These are phyloP conservation scores for Ogataea minuta DNA, from an alignment of 805 yeast species.

Conservation along the genomic window DNA sequence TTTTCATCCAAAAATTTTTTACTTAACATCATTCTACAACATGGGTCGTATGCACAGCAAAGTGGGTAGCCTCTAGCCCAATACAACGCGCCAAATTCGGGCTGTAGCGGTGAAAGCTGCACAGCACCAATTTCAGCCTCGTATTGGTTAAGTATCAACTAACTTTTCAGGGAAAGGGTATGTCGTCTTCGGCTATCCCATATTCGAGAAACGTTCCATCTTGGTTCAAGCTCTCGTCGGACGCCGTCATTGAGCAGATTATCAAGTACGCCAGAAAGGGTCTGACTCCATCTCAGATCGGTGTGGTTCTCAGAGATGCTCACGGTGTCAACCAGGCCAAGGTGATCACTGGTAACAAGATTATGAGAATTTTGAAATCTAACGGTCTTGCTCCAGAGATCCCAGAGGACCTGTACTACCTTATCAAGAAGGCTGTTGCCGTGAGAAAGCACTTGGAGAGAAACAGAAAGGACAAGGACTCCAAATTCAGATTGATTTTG, in stretches of 20 bases:
- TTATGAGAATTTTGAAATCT: constrained; percentile 97
- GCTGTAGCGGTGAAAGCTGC: constrained; percentile 36
- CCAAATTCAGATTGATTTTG: constrained; percentile 99
- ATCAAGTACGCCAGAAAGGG: constrained; percentile 99
- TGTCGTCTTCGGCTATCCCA: constrained; percentile 98
- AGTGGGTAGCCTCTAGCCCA: constrained; percentile 56
- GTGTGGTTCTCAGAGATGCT: constrained; percentile 99
- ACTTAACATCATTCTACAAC: constrained; percentile 39
- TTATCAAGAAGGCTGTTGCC: constrained; percentile 99
- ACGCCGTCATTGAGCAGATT: constrained; percentile 95
- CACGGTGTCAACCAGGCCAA: constrained; percentile 99
- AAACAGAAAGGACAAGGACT: constrained; percentile 99
- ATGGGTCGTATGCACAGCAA: constrained; percentile 99
- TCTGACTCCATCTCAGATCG: constrained; percentile 98
- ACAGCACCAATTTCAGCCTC: constrained; percentile 48
- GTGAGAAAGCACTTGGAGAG: constrained; percentile 99
- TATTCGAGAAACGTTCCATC: constrained; percentile 98
- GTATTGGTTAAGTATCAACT: constrained; percentile 33
- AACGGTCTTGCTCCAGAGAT: constrained; percentile 99
- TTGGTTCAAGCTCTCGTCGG: constrained; percentile 98
- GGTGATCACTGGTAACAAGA: constrained; percentile 98
- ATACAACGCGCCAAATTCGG: constrained; percentile 10
- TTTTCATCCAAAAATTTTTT: constrained; percentile 10
- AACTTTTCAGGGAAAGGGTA: constrained; percentile 88
- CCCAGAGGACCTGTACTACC: constrained; percentile 99